phyloP scores from a whole-genome alignment of 208 protist genomes.

The Naegleria gruberi region DNA sequence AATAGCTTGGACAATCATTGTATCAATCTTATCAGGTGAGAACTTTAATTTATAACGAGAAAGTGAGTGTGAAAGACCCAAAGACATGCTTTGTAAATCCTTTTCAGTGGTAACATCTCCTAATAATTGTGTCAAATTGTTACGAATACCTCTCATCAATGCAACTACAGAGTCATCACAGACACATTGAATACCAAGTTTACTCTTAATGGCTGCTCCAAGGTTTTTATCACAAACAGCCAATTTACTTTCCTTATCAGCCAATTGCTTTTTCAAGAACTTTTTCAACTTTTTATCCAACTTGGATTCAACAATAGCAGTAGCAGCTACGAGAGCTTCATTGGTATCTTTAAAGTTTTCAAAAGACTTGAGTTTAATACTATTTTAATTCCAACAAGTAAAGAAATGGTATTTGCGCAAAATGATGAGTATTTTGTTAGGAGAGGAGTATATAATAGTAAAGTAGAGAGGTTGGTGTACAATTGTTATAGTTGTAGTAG shows the following conservation, averaged over 20 bases:
- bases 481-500: neutral
- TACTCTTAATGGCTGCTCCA: constrained; percentile 92
- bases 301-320: constrained; percentile 88
- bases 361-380: constrained; percentile 67
- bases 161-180: constrained; percentile 69
- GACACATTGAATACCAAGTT: constrained; percentile 82
- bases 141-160: constrained; percentile 87
- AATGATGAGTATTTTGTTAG: too few relatives aligned
- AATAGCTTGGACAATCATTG: constrained; percentile 99
- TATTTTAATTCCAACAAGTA: constrained; percentile 12
- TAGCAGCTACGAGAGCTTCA: constrained; percentile 91
- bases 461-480: too few relatives aligned
- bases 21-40: constrained; percentile 99
- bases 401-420: neutral
- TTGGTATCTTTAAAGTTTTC: constrained; percentile 80
- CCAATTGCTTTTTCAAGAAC: constrained; percentile 95
- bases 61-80: constrained; percentile 97
- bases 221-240: constrained; percentile 85
- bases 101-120: constrained; percentile 59
- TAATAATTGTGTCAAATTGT: constrained; percentile 78
- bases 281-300: constrained; percentile 88
- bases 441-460: too few relatives aligned
- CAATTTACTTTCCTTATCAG: constrained; percentile 70
- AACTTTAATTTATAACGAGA: constrained; percentile 99
- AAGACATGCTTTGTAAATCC: constrained; percentile 82